Evolutionary conservation across 192 early-diverging fungal genomes (phyloP), one percentile per base, ranked within the genome.

Genomic region (Umbelopsis sp.): DNA sequence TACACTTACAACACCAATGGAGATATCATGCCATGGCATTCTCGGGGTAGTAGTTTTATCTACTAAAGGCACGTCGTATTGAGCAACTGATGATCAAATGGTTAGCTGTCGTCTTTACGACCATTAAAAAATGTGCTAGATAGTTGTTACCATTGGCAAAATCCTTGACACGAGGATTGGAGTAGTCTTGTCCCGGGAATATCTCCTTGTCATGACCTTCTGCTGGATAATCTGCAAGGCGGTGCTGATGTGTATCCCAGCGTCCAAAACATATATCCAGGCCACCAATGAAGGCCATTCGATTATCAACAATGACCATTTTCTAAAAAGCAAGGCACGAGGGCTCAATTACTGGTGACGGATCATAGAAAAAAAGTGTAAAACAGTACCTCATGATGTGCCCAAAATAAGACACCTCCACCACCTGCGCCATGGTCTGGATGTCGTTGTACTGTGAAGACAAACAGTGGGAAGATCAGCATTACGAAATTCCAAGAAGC

Each of bases 21-120:
- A 85, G 30, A 94, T 86, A 68, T 96, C 94, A 71, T 96, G 93
- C 94, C 94, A 96, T 11, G 94, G 94, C 93, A 95, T 94, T 49
- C 94, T 86, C 49, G 89, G 70, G 2, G 81, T 73, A 2, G 76
- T 66, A 8, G 76, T 74, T 49, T 80, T 81, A 45, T 86, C 80
- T 13, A 86, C 78, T 22, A 88, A 22, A 20, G 78, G 71, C 4
- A 48, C 13, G 16, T 61, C 46, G 61, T 68, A 73, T 2, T 74
- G 22, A 5, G 33, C 16, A 22, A 80, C 78, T 80, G 70, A 10
- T n/a, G n/a, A 50, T 4, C 21, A 27, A 51, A 45, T 45, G 12
- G 46, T 64, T 46, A 70, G 37, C n/a, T 18, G 12, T 16, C 13
- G 15, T 16, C 49, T 69, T 5, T 46, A 64, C n/a, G 45, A 33